These are phyloP conservation scores for Pythium sukuiense DNA, from an alignment of 352 stramenopile genomes.

Conservation along the genomic window DNA sequence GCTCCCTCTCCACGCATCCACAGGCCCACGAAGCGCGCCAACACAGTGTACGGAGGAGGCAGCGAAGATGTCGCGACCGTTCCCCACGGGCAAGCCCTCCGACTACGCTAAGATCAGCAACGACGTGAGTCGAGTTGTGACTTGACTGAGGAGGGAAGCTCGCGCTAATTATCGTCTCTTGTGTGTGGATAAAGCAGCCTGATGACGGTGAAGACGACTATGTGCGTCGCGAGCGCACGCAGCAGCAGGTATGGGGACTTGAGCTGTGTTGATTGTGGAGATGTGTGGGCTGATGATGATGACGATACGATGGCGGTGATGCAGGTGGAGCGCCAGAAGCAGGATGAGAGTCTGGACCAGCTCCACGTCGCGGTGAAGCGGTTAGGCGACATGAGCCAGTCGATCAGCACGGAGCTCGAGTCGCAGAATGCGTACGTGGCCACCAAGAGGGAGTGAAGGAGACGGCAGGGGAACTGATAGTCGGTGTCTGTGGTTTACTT, in stretches of 20 bases:
- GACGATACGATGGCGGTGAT: neutral
- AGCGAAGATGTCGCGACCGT: conserved; percentile 49
- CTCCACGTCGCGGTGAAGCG: conserved; percentile 79
- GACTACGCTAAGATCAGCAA: conserved; percentile 75
- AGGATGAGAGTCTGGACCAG: conserved; percentile 81
- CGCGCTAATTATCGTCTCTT: neutral
- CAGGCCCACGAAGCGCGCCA: neutral
- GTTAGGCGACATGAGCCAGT: conserved; percentile 79
- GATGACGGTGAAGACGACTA: conserved; percentile 60
- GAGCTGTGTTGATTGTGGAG: too few relatives aligned
- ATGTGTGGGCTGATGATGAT: neutral
- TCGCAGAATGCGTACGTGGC: conserved; percentile 70
- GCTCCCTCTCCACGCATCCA: neutral
- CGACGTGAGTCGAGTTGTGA: conserved; percentile 40
- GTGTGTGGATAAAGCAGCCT: conserved; percentile 30
- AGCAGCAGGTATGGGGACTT: conserved; percentile 47
- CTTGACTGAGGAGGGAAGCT: neutral
- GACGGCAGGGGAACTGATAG: neutral
- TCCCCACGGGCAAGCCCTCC: conserved; percentile 56
- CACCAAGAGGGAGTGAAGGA: neutral
- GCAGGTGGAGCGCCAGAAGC: conserved; percentile 74
- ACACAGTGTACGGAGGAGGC: neutral
- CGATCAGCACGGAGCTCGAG: conserved; percentile 83
- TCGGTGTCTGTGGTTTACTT: conserved; percentile 2
- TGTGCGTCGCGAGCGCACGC: conserved; percentile 41